Conservation (phyloP, 257 asterid genomes). For the Solanum stenotomum region DNA sequence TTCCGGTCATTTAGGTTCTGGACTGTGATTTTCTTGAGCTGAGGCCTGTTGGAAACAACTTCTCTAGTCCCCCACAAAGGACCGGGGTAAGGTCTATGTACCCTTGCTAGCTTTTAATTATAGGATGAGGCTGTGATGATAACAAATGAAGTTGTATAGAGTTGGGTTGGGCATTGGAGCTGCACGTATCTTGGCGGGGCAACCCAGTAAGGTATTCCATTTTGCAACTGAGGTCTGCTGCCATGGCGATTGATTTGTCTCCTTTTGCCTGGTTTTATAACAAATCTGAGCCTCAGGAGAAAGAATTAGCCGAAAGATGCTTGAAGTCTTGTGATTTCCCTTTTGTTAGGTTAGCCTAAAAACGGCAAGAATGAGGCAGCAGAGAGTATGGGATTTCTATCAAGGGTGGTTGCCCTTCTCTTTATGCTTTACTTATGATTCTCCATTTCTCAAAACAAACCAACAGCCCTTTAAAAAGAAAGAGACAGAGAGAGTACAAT, state of each 20-base stretch:
- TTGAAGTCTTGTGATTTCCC: neutral
- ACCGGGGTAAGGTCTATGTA: neutral
- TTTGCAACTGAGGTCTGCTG: neutral
- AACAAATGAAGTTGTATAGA: neutral
- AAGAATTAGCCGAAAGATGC: neutral
- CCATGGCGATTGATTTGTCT: neutral
- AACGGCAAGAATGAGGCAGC: neutral
- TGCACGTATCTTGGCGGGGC: neutral
- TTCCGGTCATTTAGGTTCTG: neutral
- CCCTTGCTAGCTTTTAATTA: neutral
- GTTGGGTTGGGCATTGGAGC: neutral
- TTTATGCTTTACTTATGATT: constrained; percentile 21
- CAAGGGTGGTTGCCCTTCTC: constrained; percentile 48
- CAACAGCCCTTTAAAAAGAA: constrained; percentile 6
- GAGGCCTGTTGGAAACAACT: neutral
- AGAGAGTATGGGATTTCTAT: constrained; percentile 7
- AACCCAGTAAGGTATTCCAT: neutral
- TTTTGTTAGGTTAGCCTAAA: neutral
- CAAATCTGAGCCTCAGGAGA: neutral
- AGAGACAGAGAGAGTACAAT: neutral
- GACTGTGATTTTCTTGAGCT: neutral
- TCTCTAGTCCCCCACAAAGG: neutral
- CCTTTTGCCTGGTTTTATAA: neutral
- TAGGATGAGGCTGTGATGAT: neutral
- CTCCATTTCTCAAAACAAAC: neutral